phyloP scores from a whole-genome alignment of 192 early-diverging fungal genomes.

The Coemansia sp. region DNA sequence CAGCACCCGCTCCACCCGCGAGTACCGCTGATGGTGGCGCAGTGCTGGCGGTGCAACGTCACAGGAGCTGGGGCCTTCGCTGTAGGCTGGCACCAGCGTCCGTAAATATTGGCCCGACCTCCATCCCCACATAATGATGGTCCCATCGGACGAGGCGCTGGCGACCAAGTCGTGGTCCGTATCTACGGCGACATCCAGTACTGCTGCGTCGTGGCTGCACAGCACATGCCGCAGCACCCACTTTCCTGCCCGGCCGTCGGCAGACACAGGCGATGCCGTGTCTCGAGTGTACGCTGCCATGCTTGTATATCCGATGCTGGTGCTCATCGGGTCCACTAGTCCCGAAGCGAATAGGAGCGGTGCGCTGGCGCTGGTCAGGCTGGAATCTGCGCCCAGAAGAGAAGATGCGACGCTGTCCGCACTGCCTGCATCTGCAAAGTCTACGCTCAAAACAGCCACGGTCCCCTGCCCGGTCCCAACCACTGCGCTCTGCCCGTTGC shows the following conservation, averaged over 20 bases:
- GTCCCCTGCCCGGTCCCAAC: slow-evolving; percentile 19
- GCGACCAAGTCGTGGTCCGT: slow-evolving; percentile 31
- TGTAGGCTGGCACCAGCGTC: slow-evolving; percentile 9
- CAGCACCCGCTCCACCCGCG: slow-evolving; percentile 31
- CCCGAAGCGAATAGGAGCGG: slow-evolving; percentile 30
- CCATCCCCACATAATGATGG: slow-evolving; percentile 23
- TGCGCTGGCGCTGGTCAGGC: background rate
- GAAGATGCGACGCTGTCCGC: slow-evolving; percentile 4
- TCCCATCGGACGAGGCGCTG: slow-evolving; percentile 33
- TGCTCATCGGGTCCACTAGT: slow-evolving; percentile 32
- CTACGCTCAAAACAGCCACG: slow-evolving; percentile 9
- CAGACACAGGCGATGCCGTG: background rate
- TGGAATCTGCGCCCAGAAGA: background rate
- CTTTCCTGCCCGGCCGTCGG: background rate
- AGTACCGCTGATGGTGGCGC: slow-evolving; percentile 4
- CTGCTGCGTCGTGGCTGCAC: slow-evolving; percentile 29
- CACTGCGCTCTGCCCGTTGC: slow-evolving; percentile 6
- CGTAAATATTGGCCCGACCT: slow-evolving; percentile 28
- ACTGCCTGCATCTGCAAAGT: background rate
- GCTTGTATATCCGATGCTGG: slow-evolving; percentile 25
- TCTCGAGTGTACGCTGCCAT: slow-evolving; percentile 9
- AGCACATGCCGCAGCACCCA: slow-evolving; percentile 26
- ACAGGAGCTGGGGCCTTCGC: background rate
- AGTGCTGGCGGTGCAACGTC: slow-evolving; percentile 12
- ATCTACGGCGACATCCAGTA: slow-evolving; percentile 25